Conservation (phyloP, 805 yeast genomes). For the Yamadazyma sp. region DNA sequence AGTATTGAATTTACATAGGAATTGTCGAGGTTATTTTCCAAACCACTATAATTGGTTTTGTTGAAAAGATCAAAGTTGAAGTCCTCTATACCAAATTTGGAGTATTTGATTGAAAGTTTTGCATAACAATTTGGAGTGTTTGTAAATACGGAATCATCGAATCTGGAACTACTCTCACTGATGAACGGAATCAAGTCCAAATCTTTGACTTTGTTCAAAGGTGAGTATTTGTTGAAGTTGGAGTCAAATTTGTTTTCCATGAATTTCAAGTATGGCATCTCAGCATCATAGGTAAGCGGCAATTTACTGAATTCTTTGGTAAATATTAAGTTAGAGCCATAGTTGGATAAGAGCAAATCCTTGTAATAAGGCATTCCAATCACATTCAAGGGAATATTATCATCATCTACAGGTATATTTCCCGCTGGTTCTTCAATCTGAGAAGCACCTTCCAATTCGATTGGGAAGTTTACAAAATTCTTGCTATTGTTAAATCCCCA, state of each 20-base stretch:
- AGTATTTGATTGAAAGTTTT: conserved; percentile 73
- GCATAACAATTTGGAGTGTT: conserved; percentile 71
- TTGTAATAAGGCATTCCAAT: conserved; percentile 88
- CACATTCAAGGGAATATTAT: conserved; percentile 58
- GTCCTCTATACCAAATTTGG: conserved; percentile 89
- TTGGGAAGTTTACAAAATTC: conserved; percentile 39
- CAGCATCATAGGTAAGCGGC: conserved; percentile 32
- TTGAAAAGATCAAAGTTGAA: conserved; percentile 89
- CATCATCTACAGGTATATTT: conserved; percentile 40
- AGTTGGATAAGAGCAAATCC: conserved; percentile 73
- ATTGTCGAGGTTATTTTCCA: conserved; percentile 85
- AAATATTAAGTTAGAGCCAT: conserved; percentile 67
- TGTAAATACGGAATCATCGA: conserved; percentile 12
- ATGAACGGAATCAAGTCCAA: conserved; percentile 14
- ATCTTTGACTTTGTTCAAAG: conserved; percentile 15
- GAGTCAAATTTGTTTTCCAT: conserved; percentile 16
- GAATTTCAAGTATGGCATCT: conserved; percentile 16
- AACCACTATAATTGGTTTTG: conserved; percentile 65
- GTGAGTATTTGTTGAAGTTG: conserved; percentile 13
- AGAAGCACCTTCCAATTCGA: conserved; percentile 25
- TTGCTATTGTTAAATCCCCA: conserved; percentile 54
- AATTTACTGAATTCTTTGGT: conserved; percentile 59
- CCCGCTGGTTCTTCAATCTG: conserved; percentile 46
- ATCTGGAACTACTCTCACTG: conserved; percentile 13
- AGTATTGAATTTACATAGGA: conserved; percentile 70